phyloP scores from a whole-genome alignment of 306 rosid species.

The Begonia masoniana region DNA sequence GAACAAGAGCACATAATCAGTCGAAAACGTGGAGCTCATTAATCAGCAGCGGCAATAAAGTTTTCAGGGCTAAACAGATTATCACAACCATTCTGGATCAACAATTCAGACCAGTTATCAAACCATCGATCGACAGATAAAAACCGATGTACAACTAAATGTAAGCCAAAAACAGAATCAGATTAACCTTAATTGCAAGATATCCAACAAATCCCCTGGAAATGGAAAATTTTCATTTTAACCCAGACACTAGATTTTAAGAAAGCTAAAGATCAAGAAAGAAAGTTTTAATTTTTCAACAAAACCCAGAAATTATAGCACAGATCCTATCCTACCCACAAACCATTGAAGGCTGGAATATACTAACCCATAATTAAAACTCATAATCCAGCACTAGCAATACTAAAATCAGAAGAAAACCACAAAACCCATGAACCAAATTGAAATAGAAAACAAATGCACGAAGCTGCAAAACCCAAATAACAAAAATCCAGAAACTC shows the following conservation, averaged over 20 bases:
- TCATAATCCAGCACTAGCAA: slow-evolving; percentile 8
- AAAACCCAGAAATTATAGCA: slow-evolving; percentile 7
- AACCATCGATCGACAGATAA: neutral
- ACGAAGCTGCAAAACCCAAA: slow-evolving; percentile 2
- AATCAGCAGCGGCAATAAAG: too few species aligned
- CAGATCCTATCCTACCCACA: slow-evolving; percentile 32
- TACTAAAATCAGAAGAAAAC: slow-evolving; percentile 12
- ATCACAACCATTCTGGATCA: too few species aligned
- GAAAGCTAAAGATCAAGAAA: slow-evolving; percentile 6
- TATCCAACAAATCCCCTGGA: slow-evolving; percentile 6
- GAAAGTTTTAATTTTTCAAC: neutral
- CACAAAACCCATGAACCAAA: neutral
- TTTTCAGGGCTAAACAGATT: too few species aligned
- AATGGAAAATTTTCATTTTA: neutral
- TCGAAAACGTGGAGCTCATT: too few species aligned
- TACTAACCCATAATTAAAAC: neutral
- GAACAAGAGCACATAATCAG: too few species aligned
- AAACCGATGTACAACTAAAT: neutral
- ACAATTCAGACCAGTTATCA: neutral
- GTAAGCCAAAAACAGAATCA: neutral
- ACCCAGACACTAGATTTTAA: slow-evolving; percentile 1
- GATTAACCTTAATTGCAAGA: neutral
- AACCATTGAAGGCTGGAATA: slow-evolving; percentile 10
- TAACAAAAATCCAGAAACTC: slow-evolving; percentile 4
- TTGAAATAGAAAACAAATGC: neutral